Evolutionary conservation across 1,139 yeast genomes (phyloP), one percentile per base, ranked within the genome.

Genomic region (Lodderomyces theae): DNA sequence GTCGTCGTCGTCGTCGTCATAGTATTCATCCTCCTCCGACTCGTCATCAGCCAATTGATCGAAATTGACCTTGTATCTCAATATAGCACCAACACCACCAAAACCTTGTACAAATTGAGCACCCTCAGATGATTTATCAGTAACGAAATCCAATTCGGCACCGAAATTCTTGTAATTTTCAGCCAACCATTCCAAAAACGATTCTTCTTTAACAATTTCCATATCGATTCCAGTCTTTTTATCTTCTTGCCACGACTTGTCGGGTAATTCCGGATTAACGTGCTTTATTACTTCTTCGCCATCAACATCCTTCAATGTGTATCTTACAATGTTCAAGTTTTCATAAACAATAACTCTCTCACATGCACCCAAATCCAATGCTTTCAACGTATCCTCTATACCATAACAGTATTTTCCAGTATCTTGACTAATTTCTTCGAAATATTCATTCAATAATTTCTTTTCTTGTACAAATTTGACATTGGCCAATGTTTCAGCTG

Each of bases 391-490:
- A 61, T 92, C 98, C 41, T 86, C 96, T 51, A 90, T 86, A 74
- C 97, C 97, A 63, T 89, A 92, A 74, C 98, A 92, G 80, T 82
- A 90, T 64, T 88, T 86, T 52, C 98, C 98, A 30, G 96, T 79
- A 64, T 92, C 98, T 67, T 86, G 96, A 43, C 97, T 86, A 54
- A 92, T 92, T 71, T 92, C 97, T 62, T 92, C 97, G 62, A 92
- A 92, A 72, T 90, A 92, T 52, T 76, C 77, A 50, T 87, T 86
- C 63, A 92, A 82, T 56, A 92, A 80, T 72, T 90, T 90, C 87
- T 92, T 92, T 67, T 92, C 98, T 72, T 92, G 98, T 47, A 92
- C 94, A 62, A 92, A 92, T 67, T 92, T 92, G 54, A 92, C 98
- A 63, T 90, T 92, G 40, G 97, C 86, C 57, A 92, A 77, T 18